phyloP scores from a whole-genome alignment of 768 basidiomycete genomes.

The Tulasnella sp. region DNA sequence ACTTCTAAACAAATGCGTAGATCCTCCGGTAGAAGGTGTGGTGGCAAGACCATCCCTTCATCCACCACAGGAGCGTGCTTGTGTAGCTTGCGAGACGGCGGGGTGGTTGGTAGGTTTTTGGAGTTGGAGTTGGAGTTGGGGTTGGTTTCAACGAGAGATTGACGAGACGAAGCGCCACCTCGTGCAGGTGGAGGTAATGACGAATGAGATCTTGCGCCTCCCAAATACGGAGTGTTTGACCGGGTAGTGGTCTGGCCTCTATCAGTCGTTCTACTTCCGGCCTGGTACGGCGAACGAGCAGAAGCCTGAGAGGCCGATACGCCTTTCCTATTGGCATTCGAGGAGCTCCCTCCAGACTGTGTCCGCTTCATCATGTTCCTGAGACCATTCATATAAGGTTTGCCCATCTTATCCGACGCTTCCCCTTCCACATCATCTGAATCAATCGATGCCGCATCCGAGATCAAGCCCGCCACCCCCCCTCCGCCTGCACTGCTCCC shows the following conservation, averaged over 20 bases:
- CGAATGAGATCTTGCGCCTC: conserved; percentile 49
- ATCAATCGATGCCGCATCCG: conserved; percentile 41
- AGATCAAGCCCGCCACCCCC: neutral
- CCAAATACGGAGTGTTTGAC: neutral
- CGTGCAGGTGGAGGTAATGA: conserved; percentile 61
- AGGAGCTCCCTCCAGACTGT: conserved; percentile 2
- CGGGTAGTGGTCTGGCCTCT: too few species aligned
- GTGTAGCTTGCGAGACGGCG: conserved; percentile 2
- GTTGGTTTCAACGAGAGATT: conserved; percentile 18
- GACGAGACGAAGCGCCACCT: conserved; percentile 29
- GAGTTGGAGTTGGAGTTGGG: too few species aligned
- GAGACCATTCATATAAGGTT: conserved; percentile 27
- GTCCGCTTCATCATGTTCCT: conserved; percentile 5
- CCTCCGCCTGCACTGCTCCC: neutral
- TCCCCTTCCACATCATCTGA: conserved; percentile 57
- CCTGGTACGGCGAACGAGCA: conserved; percentile 28
- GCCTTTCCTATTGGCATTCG: too few species aligned
- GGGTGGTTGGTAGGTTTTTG: too few species aligned
- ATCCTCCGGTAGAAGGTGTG: conserved; percentile 79
- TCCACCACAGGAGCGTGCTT: conserved; percentile 13
- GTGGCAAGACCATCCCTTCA: conserved; percentile 42
- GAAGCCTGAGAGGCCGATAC: too few species aligned
- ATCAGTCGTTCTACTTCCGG: conserved; percentile 20
- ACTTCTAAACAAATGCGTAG: conserved; percentile 76
- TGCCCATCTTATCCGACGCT: conserved; percentile 41